Conservation (phyloP, 257 asterid genomes). For the Knoxia roxburghii region DNA sequence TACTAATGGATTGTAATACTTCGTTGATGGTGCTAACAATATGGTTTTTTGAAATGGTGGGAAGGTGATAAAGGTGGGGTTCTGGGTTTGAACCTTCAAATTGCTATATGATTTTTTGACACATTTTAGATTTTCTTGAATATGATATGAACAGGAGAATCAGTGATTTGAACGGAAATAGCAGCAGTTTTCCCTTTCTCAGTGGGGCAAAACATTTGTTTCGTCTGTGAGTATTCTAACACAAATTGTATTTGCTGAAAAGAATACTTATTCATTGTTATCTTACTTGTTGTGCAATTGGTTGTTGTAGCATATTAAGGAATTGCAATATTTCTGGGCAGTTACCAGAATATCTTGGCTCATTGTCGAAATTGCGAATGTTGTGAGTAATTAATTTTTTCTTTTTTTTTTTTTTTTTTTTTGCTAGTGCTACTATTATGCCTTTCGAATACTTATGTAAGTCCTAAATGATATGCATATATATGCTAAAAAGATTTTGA, state of each 20-base stretch:
- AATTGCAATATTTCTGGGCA: slow-evolving; percentile 56
- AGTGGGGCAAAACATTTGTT: slow-evolving; percentile 23
- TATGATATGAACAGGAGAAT: slow-evolving; percentile 32
- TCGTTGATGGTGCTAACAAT: no score
- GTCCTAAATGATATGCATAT: no score
- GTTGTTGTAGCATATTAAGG: slow-evolving; percentile 53
- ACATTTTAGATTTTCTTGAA: no score
- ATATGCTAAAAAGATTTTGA: no score
- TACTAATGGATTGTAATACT: neutral
- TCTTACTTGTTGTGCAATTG: slow-evolving; percentile 12
- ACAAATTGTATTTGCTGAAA: neutral
- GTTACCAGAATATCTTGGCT: slow-evolving; percentile 45
- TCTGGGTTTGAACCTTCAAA: no score
- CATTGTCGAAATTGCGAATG: slow-evolving; percentile 23
- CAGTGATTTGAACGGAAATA: slow-evolving; percentile 29
- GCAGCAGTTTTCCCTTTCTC: slow-evolving; percentile 45
- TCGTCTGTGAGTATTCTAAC: slow-evolving; percentile 39
- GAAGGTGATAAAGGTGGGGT: no score
- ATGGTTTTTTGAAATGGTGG: slow-evolving; percentile 1
- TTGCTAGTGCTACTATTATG: neutral
- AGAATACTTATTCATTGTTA: neutral
- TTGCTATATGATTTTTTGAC: no score
- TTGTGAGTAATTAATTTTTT: slow-evolving; percentile 36
- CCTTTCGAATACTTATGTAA: no score
- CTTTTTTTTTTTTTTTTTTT: no score